Evolutionary conservation across 345 rosid species (phyloP).

Genomic region (Gossypium rotundifolium): DNA sequence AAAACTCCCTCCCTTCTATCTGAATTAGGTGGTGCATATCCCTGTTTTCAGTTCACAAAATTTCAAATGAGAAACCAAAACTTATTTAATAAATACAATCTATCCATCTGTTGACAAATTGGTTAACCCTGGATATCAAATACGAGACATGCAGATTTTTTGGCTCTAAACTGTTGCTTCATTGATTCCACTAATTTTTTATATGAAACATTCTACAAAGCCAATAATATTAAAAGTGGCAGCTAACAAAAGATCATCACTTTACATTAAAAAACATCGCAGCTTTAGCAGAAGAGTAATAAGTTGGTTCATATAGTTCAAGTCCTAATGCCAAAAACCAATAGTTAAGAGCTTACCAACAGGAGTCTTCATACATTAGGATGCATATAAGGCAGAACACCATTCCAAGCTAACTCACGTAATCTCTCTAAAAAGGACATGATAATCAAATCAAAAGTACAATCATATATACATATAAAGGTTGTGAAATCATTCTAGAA

Average conservation of each 20-base stretch:
- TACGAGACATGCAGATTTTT: not conserved
- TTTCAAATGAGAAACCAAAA: slow-evolving; percentile 28
- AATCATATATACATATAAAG: not conserved
- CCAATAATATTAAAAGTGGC: not conserved
- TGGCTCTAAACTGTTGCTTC: not conserved
- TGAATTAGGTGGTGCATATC: slow-evolving; percentile 99
- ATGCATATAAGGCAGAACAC: slow-evolving; percentile 84
- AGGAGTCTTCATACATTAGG: slow-evolving; percentile 89
- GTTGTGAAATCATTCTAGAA: not conserved
- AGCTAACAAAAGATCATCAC: not conserved
- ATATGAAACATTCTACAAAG: not conserved
- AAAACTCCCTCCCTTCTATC: slow-evolving; percentile 96
- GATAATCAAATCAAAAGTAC: not conserved
- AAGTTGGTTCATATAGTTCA: not conserved
- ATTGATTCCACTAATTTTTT: not conserved
- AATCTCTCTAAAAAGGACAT: slow-evolving; percentile 49
- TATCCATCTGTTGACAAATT: not conserved
- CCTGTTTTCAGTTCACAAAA: slow-evolving; percentile 92
- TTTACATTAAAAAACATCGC: not conserved
- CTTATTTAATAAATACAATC: slow-evolving; percentile 1
- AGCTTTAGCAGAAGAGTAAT: not conserved
- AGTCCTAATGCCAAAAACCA: slow-evolving; percentile 6
- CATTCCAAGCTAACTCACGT: slow-evolving; percentile 95
- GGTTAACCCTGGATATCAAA: not conserved
- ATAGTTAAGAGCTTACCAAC: slow-evolving; percentile 51